phyloP scores from a whole-genome alignment of 345 rosid species.

The Rhodomyrtus tomentosa region DNA sequence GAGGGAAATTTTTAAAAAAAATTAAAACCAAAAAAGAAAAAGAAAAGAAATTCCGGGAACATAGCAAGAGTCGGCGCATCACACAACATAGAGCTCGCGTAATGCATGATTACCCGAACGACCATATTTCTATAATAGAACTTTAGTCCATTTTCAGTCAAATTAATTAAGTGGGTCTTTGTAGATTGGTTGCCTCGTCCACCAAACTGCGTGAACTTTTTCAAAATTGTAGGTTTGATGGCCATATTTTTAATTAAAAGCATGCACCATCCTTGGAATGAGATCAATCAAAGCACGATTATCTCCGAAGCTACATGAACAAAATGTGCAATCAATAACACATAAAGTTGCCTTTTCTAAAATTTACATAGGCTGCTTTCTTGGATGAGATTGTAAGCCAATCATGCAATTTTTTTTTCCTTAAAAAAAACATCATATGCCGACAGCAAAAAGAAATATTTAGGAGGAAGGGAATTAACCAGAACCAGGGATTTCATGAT shows the following conservation, averaged over 20 bases:
- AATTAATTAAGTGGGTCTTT: background rate
- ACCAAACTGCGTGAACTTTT: background rate
- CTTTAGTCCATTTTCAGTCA: background rate
- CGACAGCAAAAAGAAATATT: background rate
- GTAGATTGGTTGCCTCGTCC: background rate
- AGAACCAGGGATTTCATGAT: background rate
- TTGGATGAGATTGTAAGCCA: background rate
- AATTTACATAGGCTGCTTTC: background rate
- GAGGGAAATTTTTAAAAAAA: too few relatives aligned
- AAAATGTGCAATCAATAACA: background rate
- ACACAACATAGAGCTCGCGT: background rate
- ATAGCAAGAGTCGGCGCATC: background rate
- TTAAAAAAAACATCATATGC: background rate
- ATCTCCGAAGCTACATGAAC: background rate
- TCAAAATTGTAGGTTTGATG: background rate
- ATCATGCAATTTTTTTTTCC: background rate
- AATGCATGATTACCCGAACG: background rate
- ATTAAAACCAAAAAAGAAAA: too few relatives aligned
- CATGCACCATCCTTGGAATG: background rate
- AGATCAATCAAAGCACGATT: background rate
- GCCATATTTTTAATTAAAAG: background rate
- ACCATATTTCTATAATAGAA: background rate
- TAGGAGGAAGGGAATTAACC: background rate
- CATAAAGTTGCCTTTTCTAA: background rate
- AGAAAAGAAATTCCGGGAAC: background rate